Evolutionary conservation across 805 yeast species (phyloP).

Genomic region (Candida nemodendra): DNA sequence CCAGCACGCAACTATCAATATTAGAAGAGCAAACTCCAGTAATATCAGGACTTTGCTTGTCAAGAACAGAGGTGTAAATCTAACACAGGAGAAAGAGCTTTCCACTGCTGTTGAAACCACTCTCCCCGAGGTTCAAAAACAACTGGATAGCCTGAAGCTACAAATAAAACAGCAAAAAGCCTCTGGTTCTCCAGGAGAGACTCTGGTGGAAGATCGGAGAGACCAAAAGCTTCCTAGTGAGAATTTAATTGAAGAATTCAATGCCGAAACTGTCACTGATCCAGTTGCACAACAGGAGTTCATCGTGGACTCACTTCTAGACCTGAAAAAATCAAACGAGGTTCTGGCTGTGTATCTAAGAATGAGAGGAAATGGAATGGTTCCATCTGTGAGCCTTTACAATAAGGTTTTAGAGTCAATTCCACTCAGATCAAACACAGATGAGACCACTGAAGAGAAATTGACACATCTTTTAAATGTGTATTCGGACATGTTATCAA

Average conservation of each 20-base stretch:
- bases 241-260: constrained; percentile 1
- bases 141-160: constrained; percentile 11
- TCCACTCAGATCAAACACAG: constrained; percentile 46
- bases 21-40: constrained; percentile 32
- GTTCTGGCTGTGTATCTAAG: constrained; percentile 32
- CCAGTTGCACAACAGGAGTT: constrained; percentile 18
- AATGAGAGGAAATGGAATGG: constrained; percentile 32
- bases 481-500: constrained; percentile 62
- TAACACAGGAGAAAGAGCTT: constrained; percentile 7
- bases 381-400: constrained; percentile 53
- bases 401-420: constrained; percentile 57
- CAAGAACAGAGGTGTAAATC: constrained; percentile 9
- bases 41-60: constrained; percentile 27
- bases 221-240: not conserved
- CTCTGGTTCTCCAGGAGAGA: constrained; percentile 8
- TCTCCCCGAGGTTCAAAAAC: constrained; percentile 17
- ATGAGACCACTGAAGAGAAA: constrained; percentile 55
- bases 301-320: constrained; percentile 25
- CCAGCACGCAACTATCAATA: constrained; percentile 23
- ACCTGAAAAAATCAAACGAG: constrained; percentile 30
- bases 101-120: constrained; percentile 9
- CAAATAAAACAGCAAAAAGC: not conserved
- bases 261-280: constrained; percentile 2
- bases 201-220: constrained; percentile 1
- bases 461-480: constrained; percentile 62